Evolutionary conservation across 1,139 yeast genomes (phyloP).

Genomic region (Nakaseomyces bracarensis): DNA sequence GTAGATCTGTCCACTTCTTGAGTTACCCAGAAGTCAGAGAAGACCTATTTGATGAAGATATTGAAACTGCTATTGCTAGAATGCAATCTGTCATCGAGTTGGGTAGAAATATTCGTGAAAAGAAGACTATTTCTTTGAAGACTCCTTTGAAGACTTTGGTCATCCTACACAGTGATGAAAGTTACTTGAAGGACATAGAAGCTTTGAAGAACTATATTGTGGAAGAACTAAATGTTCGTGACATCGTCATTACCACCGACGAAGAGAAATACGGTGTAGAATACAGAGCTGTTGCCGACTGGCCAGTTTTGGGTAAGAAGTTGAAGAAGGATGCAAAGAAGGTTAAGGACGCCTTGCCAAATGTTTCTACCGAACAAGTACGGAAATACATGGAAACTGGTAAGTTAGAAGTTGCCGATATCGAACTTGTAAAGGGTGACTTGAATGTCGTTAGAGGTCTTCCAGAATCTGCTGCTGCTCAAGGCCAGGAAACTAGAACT

Average conservation of each 20-base stretch:
- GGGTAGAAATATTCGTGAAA: constrained; percentile 95
- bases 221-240: constrained; percentile 91
- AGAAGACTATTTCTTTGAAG: constrained; percentile 86
- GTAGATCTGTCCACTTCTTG: constrained; percentile 87
- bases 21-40: constrained; percentile 79
- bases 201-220: constrained; percentile 68
- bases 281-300: constrained; percentile 92
- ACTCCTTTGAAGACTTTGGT: constrained; percentile 87
- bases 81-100: constrained; percentile 96
- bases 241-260: constrained; percentile 77
- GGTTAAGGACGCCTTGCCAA: constrained; percentile 90
- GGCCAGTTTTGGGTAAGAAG: constrained; percentile 98
- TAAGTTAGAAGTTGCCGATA: constrained; percentile 78
- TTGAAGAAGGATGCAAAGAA: constrained; percentile 87
- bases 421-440: constrained; percentile 78
- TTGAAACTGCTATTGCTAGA: constrained; percentile 79
- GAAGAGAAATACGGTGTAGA: constrained; percentile 88
- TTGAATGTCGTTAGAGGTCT: constrained; percentile 84
- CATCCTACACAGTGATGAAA: constrained; percentile 70
- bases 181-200: constrained; percentile 69
- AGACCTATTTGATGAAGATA: constrained; percentile 69
- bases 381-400: constrained; percentile 67
- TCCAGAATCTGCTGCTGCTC: constrained; percentile 51
- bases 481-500: constrained; percentile 79
- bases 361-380: constrained; percentile 71